phyloP scores from a whole-genome alignment of 768 basidiomycete genomes.

The Brasilioporus rufonigricans region DNA sequence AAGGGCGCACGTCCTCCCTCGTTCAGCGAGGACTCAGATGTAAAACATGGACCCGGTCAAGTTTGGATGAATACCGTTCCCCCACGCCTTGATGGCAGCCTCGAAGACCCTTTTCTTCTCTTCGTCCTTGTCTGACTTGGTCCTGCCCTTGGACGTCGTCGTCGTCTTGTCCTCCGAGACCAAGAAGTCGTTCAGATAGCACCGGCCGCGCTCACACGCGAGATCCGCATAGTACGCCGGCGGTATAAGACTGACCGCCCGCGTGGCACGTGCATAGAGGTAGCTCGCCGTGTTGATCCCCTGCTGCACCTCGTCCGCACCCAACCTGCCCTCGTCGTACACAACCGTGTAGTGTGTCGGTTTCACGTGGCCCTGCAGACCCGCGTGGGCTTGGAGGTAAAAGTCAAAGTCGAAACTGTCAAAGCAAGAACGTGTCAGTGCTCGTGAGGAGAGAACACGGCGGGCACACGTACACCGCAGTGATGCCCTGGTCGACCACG shows the following conservation, averaged over 20 bases:
- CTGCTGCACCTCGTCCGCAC: conserved; percentile 70
- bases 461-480: conserved; percentile 49
- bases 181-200: conserved; percentile 72
- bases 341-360: conserved; percentile 79
- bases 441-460: neutral
- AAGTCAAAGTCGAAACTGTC: conserved; percentile 62
- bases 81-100: conserved; percentile 41
- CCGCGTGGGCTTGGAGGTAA: conserved; percentile 72
- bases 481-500: conserved; percentile 76
- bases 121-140: conserved; percentile 31
- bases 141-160: conserved; percentile 33
- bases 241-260: conserved; percentile 78
- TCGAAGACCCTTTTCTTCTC: conserved; percentile 22
- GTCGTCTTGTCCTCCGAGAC: conserved; percentile 51
- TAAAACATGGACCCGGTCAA: conserved; percentile 74
- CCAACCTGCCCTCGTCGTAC: conserved; percentile 72
- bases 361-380: conserved; percentile 67
- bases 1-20: neutral
- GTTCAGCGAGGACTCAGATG: too few relatives aligned
- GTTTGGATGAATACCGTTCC: conserved; percentile 53
- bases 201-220: conserved; percentile 77
- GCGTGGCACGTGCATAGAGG: conserved; percentile 79
- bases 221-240: conserved; percentile 81
- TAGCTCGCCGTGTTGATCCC: conserved; percentile 70
- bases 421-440: neutral